Evolutionary conservation across 495 filamentous ascomycete species (phyloP), one percentile per base, ranked within the genome.

Genomic region (Penicillium verhagenii): DNA sequence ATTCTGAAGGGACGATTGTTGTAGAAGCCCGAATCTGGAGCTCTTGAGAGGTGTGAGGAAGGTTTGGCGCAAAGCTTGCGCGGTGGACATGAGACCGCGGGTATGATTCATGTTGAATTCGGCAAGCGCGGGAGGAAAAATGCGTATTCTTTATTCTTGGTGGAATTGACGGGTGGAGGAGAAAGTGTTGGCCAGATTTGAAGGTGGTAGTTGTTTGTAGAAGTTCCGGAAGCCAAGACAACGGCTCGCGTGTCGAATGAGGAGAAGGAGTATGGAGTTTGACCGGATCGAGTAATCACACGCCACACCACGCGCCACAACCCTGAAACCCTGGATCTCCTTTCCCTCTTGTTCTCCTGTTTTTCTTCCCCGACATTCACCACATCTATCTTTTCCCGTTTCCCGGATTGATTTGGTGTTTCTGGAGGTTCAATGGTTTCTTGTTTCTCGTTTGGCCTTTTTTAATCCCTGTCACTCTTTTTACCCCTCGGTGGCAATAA

Each of bases 11-110:
- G 37, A 16, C 10, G 14, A 47, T 38, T 56, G 50, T 13, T 49
- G 63, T 29, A 66, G 18, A 20, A 60, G 50, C 19, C 62, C 50
- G 7, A 49, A 5, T 49, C 54, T 63, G 23, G 63, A 43, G 25
- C 24, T 52, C 46, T 54, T 46, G 26, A 61, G 50, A 8, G 73
- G 62, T 29, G 62, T 9, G n/a, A 71, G 18, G 54, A 77, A 73
- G 44, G 61, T 61, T 37, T 59, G 68, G 45, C 74, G 71, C 43
- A 77, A 53, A 25, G 66, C 70, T 50, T 74, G 71, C 54, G 72
- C 66, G 4, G 69, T 67, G 6, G 71, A 74, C 25, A 72, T 46
- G 54, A 73, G 68, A 42, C 66, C 60, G 33, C 71, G 67, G n/a
- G 63, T 66, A 57, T 75, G 70, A 48, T 67, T 71, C 74, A 77